These are phyloP conservation scores for Blepharisma stoltei DNA, from an alignment of 73 alveolate species.

Conservation along the genomic window DNA sequence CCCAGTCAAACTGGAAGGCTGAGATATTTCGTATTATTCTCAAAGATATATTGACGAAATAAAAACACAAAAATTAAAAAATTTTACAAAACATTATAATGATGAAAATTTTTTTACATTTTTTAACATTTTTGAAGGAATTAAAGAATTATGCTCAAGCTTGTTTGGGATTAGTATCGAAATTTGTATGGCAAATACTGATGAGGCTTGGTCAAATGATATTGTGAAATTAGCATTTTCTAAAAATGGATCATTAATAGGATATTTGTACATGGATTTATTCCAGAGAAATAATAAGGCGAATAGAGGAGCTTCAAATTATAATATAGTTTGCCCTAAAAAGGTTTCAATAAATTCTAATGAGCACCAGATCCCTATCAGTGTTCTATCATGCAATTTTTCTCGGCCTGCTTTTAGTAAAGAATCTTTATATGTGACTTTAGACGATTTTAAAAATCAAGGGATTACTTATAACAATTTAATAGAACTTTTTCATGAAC, in stretches of 20 bases:
- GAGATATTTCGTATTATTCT: constrained; percentile 23
- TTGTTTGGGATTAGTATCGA: neutral
- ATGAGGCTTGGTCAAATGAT: constrained; percentile 32
- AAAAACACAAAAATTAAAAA: neutral
- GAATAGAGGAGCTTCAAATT: constrained; percentile 24
- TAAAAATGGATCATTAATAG: constrained; percentile 25
- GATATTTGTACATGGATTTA: constrained; percentile 36
- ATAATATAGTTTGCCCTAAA: constrained; percentile 32
- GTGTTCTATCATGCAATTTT: constrained; percentile 13
- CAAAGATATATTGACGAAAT: neutral
- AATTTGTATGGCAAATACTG: neutral
- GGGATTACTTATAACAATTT: constrained; percentile 35
- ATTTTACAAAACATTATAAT: constrained; percentile 10
- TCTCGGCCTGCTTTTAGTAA: neutral
- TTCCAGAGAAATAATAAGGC: constrained; percentile 36
- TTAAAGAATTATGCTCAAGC: constrained; percentile 1
- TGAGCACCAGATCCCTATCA: constrained; percentile 32
- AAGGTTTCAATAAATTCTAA: neutral
- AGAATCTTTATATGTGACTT: neutral
- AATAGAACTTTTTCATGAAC: constrained; percentile 53
- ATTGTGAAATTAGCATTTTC: neutral
- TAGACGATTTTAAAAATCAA: neutral
- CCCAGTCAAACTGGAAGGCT: constrained; percentile 13
- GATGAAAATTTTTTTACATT: constrained; percentile 40
- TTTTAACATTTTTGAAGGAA: constrained; percentile 37